A percentile compares a stretch with the other conserved stretches of the same genome.
Evolutionary conservation across 352 stramenopile genomes (phyloP).

Genomic region (Aphanomyces astaci): DNA sequence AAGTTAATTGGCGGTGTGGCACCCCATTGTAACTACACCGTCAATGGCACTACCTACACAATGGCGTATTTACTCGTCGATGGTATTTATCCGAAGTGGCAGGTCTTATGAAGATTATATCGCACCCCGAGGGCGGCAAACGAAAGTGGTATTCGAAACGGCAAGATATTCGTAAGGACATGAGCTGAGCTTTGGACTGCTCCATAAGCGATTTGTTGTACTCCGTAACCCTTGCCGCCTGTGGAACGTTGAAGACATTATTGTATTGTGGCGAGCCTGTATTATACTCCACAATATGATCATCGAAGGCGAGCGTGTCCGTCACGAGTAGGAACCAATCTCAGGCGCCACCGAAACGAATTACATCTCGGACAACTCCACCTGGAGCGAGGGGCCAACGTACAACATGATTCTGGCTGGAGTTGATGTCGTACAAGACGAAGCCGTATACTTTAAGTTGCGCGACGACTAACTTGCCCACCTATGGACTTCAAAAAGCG

Average conservation of each 20-base stretch:
- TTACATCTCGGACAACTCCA: no score
- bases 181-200: not conserved
- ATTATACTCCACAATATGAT: not conserved
- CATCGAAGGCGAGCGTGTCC: not conserved
- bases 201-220: not conserved
- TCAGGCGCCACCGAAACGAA: no score
- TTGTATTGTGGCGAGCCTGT: not conserved
- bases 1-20: not conserved
- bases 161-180: not conserved
- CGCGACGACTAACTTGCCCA: not conserved
- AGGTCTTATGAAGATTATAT: not conserved
- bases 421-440: not conserved
- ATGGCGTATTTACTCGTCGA: conserved; percentile 6
- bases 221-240: not conserved
- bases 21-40: not conserved
- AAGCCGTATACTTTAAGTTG: not conserved
- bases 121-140: not conserved
- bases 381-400: not conserved
- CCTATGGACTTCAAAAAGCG: not conserved
- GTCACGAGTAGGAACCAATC: not conserved
- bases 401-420: not conserved
- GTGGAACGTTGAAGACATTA: not conserved
- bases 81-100: conserved; percentile 3
- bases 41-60: conserved; percentile 1
- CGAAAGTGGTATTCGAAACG: not conserved